Base-by-base conservation (phyloP, 345 rosid species). In the Dipteronia sinensis region DNA sequence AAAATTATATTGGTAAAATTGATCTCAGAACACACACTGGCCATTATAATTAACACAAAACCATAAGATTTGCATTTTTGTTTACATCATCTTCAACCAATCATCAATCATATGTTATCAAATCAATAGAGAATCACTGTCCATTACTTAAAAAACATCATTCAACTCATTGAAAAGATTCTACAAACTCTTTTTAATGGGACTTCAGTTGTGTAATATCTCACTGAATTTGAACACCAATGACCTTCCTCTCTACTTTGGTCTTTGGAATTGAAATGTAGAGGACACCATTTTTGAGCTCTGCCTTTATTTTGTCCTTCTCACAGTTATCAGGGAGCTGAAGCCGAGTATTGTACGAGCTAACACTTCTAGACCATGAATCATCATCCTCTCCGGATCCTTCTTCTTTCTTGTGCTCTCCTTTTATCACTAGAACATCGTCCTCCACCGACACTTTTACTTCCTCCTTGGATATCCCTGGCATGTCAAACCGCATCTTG, bases 401-500 rank as follows among this genome's bases (percentile, higher is more conserved):
- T 13, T 82, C 92, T 76, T 92, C 91, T 76, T 86, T 83, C 80
- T 84, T 91, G 44, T 85, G 88, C 65, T 91, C 90, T 79, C 94
- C 98, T 67, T 66, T 89, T 27, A 94, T 88, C 0, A 88, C 83
- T 49, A 94, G 88, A 0, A 88, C 80, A 16, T 91, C 89, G 3
- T 93, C 94, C 71, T 91, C 97, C 0, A 93, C 81, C 0, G 88
- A 88, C 6, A 95, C 89, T 84, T 82, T 88, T 5, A 94, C 94
- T 0, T 94, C 95, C 47, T 91, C 97, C 89, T 86, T 93, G 2
- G 88, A 80, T 3, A 94, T 86, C 13, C 98, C 98, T 0, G 97
- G 98, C 97, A 95, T 81, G 88, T 93, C 98, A 16, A 91, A 91
- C 75, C 98, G 87, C 95, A 91, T 87, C 83, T 83, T 90, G 81